Evolutionary conservation across 306 rosid genomes (phyloP), one percentile per base, ranked within the genome.

Genomic region (Cucumis hystrix): DNA sequence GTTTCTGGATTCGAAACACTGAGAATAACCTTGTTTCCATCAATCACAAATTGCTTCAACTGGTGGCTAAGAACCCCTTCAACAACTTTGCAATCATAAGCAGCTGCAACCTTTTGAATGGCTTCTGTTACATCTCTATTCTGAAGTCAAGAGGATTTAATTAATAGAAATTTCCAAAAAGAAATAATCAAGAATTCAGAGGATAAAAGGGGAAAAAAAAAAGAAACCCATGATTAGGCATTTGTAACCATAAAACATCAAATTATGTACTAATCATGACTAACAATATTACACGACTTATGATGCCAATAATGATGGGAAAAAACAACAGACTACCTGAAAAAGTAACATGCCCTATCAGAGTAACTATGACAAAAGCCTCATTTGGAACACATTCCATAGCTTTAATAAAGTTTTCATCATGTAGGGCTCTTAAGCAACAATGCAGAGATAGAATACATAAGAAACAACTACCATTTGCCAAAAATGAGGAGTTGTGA

Each of bases 51-150:
- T 86, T 96, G 99, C 90, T 96, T 96, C 89, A 96, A 81, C 87
- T 96, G 99, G 81, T 96, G 99, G 80, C 99, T 96, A 77, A 96
- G 99, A 79, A 96, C 99, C 37, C 99, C 99, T 78, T 96, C 99
- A 64, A 96, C 99, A 81, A 92, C 88, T 84, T 92, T 96, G 86
- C 98, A 92, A 70, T 92, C 98, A 71, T 91, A 92, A 52, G 96
- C 89, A 15, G 90, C 92, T 62, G 99, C 99, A 84, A 92, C 99
- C 87, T 96, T 96, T 79, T 96, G 99, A 71, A 96, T 91, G 33
- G 99, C 98, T 8, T 96, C 99, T 9, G 97, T 77, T n/a, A 92
- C 99, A 60, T 96, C 99, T 83, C 92, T 89, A 87, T 92, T 96
- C 99, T 96, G 92, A 23, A 73, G 52, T 92, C 91, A 60, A 30